Conservation (phyloP, 441 rosid genomes). For the Euphorbia corollata region DNA sequence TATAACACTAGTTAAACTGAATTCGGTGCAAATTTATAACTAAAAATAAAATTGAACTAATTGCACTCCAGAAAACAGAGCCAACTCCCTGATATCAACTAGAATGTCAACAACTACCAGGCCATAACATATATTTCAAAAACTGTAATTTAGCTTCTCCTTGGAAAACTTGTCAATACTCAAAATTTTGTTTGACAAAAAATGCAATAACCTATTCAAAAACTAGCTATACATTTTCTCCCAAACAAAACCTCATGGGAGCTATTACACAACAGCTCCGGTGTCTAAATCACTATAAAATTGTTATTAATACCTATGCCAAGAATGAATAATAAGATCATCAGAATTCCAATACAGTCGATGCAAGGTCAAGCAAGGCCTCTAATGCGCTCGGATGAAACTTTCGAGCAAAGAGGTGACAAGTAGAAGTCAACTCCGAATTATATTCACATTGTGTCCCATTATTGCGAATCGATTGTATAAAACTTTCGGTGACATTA, state of each 20-base stretch:
- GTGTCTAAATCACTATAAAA: slow-evolving; percentile 10
- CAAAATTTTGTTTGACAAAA: slow-evolving; percentile 12
- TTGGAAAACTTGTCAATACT: slow-evolving; percentile 1
- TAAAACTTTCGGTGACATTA: slow-evolving; percentile 52
- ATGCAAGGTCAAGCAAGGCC: slow-evolving; percentile 62
- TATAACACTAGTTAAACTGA: too few relatives aligned
- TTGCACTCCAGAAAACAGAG: too few relatives aligned
- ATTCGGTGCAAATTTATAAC: too few relatives aligned
- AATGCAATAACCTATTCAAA: slow-evolving; percentile 10
- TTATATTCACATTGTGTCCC: slow-evolving; percentile 59
- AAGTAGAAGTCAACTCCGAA: slow-evolving; percentile 49
- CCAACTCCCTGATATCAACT: too few relatives aligned
- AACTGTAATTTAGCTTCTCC: not conserved
- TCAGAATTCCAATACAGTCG: slow-evolving; percentile 63
- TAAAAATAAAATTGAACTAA: too few relatives aligned
- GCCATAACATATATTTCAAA: too few relatives aligned
- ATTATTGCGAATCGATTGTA: slow-evolving; percentile 57
- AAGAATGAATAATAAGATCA: not conserved
- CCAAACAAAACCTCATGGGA: slow-evolving; percentile 12
- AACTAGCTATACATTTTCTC: slow-evolving; percentile 19
- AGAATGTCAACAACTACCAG: too few relatives aligned
- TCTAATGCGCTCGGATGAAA: slow-evolving; percentile 65
- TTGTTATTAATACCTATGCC: slow-evolving; percentile 5
- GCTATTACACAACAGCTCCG: slow-evolving; percentile 16
- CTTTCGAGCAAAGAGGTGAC: slow-evolving; percentile 84